Evolutionary conservation across 495 filamentous ascomycete genomes (phyloP), one percentile per base, ranked within the genome.

Genomic region (Neurospora tetraspora): DNA sequence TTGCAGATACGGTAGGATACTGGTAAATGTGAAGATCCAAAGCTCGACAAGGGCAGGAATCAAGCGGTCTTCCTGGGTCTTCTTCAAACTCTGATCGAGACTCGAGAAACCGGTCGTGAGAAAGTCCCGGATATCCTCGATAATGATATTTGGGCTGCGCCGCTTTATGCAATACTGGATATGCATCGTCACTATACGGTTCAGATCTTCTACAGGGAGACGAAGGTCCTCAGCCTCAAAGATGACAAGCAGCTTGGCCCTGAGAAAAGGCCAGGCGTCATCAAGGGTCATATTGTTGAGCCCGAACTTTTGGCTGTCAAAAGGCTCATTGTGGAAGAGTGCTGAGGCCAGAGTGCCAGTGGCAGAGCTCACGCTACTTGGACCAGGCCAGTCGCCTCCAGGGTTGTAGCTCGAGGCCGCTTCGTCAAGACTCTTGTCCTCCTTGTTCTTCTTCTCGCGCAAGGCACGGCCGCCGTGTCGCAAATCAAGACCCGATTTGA

Each of bases 211-310:
- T 20, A 99, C 91, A 0, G 95, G 94, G 61, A 94, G 86, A 16
- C 93, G 88, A 6, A 97, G 85, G 74, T 97, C 92, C 76, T 98
- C 96, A 11, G 93, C 94, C 75, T 97, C 93, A 77, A 99, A 99
- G 16, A 98, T 90, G 68, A 93, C 89, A 12, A 98, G 85, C n/a
- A 98, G 78, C 73, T 93, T 94, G 0, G 92, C 91, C 75, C 95
- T 96, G n/a, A 99, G 81, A 72, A 93, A 92, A 34, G 94, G 93
- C 96, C 96, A 99, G 8, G 94, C 95, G 79, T 98, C 94, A 75
- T 99, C 96, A 1, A 91, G 85, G 6, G 88, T 89, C 89, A 97
- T 91, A 75, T 93, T 93, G 73, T 92, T 88, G 31, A 97, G 82
- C 1, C 93, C 93, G 75, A 92, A 87, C 72, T 86, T 88, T 37